These are phyloP conservation scores for Cymbidium sinense DNA, from an alignment of 106 monocot species.

Conservation along the genomic window DNA sequence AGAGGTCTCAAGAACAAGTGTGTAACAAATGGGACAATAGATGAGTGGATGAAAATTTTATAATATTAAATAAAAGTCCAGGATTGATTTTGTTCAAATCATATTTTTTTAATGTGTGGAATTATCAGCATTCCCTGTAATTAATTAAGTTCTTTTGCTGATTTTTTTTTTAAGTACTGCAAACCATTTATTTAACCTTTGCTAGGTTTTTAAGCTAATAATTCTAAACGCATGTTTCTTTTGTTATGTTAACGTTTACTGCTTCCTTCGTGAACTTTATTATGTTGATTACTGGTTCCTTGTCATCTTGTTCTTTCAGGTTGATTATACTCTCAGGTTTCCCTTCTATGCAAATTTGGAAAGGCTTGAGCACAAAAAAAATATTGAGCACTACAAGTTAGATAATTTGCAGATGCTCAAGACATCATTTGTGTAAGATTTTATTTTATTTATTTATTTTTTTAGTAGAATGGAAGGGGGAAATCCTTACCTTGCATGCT, in stretches of 20 bases:
- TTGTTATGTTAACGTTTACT: neutral
- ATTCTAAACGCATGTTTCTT: too few relatives aligned
- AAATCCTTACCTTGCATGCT: neutral
- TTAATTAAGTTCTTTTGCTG: neutral
- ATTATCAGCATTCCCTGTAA: neutral
- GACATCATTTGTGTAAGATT: constrained; percentile 44
- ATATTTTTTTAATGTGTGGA: neutral
- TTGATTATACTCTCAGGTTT: constrained; percentile 54
- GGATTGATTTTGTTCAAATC: neutral
- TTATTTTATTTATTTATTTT: neutral
- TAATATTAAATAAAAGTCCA: neutral
- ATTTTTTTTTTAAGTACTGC: neutral
- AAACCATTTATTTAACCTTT: neutral
- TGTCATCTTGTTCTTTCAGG: constrained; percentile 31
- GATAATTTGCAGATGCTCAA: constrained; percentile 23
- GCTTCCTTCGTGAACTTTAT: neutral
- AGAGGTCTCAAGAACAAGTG: neutral
- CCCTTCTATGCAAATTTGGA: constrained; percentile 63
- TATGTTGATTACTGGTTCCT: neutral
- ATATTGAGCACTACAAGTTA: constrained; percentile 44
- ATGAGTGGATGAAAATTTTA: neutral
- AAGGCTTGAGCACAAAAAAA: constrained; percentile 76
- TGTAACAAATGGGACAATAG: neutral
- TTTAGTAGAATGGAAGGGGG: neutral
- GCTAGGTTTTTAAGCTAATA: neutral